These are phyloP conservation scores for Aspergillus terreus DNA, from an alignment of 2,329 filamentous ascomycete genomes.

Conservation along the genomic window DNA sequence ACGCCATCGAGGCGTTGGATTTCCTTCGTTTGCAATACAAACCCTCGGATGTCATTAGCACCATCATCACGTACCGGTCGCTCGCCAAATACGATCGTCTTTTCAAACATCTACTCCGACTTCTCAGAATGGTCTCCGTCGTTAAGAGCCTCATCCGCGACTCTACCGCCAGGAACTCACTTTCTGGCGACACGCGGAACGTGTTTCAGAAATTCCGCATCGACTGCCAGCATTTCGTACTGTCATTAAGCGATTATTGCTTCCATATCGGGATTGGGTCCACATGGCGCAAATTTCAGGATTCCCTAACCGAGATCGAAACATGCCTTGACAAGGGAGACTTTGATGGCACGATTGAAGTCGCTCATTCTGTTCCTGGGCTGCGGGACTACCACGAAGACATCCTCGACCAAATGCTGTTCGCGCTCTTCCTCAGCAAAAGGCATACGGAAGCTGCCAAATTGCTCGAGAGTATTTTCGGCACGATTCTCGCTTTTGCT, in stretches of 20 bases:
- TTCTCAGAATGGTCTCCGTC: conserved; percentile 75
- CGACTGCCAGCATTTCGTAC: conserved; percentile 77
- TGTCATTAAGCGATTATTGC: conserved; percentile 69
- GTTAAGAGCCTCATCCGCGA: conserved; percentile 63
- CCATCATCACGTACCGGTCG: conserved; percentile 67
- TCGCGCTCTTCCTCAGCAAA: conserved; percentile 68
- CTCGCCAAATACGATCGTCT: conserved; percentile 80
- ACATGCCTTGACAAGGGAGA: conserved; percentile 49
- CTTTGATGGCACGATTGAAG: conserved; percentile 44
- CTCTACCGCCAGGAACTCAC: conserved; percentile 38
- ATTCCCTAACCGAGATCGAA: conserved; percentile 63
- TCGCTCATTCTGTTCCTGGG: conserved; percentile 60
- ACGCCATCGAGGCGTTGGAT: conserved; percentile 83
- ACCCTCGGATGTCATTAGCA: conserved; percentile 65
- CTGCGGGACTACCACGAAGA: conserved; percentile 68
- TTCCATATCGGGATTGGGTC: conserved; percentile 72
- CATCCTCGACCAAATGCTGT: conserved; percentile 71
- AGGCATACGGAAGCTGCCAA: conserved; percentile 69
- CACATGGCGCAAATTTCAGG: conserved; percentile 69
- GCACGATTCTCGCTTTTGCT: conserved; percentile 67
- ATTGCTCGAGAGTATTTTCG: conserved; percentile 73
- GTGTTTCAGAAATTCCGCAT: conserved; percentile 61
- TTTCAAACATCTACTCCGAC: conserved; percentile 73
- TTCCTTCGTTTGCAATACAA: conserved; percentile 86
- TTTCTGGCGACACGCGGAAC: conserved; percentile 36